These are phyloP conservation scores for Lipomyces lipofer DNA, from an alignment of 805 yeast species.

Conservation along the genomic window DNA sequence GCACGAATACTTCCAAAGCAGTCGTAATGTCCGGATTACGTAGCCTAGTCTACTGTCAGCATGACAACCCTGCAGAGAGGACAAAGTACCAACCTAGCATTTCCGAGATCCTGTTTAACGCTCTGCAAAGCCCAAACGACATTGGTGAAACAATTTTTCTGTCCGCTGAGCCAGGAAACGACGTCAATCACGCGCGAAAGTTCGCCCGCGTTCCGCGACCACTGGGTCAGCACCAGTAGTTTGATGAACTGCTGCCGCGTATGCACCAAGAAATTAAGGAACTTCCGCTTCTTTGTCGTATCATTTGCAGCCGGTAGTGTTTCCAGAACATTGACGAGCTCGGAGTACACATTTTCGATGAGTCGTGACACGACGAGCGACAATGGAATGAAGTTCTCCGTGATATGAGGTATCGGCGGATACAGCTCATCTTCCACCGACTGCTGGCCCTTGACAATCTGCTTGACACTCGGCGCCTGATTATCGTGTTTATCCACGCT, in stretches of 20 bases:
- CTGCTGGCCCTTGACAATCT: slow-evolving; percentile 1
- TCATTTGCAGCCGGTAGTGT: slow-evolving; percentile 62
- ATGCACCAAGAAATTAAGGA: slow-evolving; percentile 66
- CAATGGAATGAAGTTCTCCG: slow-evolving; percentile 67
- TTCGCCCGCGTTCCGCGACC: slow-evolving; percentile 76
- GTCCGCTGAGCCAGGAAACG: slow-evolving; percentile 81
- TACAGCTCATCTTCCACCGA: neutral
- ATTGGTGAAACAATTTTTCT: slow-evolving; percentile 66
- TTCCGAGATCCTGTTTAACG: slow-evolving; percentile 69
- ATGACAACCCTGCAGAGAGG: neutral
- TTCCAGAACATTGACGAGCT: slow-evolving; percentile 60
- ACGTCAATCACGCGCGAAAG: slow-evolving; percentile 79
- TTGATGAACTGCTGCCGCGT: slow-evolving; percentile 83
- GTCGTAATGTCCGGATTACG: slow-evolving; percentile 91
- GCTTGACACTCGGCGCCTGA: neutral
- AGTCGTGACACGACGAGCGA: slow-evolving; percentile 59
- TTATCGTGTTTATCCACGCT: slow-evolving; percentile 5
- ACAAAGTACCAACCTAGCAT: slow-evolving; percentile 60
- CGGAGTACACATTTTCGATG: slow-evolving; percentile 62
- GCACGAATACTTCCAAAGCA: slow-evolving; percentile 76
- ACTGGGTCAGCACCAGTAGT: slow-evolving; percentile 80
- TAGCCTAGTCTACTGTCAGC: slow-evolving; percentile 38
- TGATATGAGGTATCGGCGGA: slow-evolving; percentile 67
- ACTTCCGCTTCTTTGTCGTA: slow-evolving; percentile 61
- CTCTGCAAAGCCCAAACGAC: slow-evolving; percentile 65